Evolutionary conservation across 2,329 filamentous ascomycete genomes (phyloP), one percentile per base, ranked within the genome.

Genomic region (Polytolypa hystricis): DNA sequence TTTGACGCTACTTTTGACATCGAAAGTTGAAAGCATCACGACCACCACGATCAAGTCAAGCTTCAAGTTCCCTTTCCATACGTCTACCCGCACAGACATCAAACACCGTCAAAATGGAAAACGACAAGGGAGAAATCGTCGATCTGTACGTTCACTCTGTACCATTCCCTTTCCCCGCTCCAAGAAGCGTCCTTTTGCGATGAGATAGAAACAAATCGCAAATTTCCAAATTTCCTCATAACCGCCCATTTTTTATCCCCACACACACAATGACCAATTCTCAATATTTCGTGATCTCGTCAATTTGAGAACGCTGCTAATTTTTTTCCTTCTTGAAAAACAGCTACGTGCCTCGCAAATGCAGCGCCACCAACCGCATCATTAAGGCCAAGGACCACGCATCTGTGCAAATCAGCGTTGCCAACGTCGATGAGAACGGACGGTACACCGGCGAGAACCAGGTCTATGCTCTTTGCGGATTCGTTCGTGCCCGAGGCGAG

Each of bases 361-460:
- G 89, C 84, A 85, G 78, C 69, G 87, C 87, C 58, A 94, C 89
- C 69, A 93, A 93, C 84, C 85, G 91, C 73, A 95, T 96, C 77
- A 96, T 98, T 81, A 95, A 95, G 77, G 86, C 91, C 75, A 95
- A 96, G 76, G 91, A 98, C 73, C 91, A 98, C 78, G 89, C 85
- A 58, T 93, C 84, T 47, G 91, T 96, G 57, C 91, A 98, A 72
- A 85, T 98, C 69, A 84, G 81, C 57, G 74, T 98, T 64, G 89
- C 81, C 69, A 96, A 95, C 76, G 91, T 98, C 58, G 89, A 96
- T 69, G 91, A 98, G 81, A 93, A 87, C 73, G 91, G 91, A 66
- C 84, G 87, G 58, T 86, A 87, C 71, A 85, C 84, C 54, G 86
- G 89, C 69, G 91, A 95, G 74, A 93, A 87, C 80, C 83, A 95